Conservation (phyloP, 2,329 filamentous ascomycete species). For the Ampelomyces quisqualis region DNA sequence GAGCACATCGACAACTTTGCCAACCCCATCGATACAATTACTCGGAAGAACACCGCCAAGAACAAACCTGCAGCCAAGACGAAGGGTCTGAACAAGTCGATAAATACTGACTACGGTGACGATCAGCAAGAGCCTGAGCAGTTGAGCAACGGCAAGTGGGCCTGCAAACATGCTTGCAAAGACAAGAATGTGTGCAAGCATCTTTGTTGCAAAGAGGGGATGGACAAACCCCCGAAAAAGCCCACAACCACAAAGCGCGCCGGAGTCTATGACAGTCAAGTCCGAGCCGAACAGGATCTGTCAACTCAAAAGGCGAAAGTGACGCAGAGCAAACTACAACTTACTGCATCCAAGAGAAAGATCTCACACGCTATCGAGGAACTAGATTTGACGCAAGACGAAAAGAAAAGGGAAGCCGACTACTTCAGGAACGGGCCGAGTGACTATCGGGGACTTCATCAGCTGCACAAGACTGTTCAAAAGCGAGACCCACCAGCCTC, state of each 20-base stretch:
- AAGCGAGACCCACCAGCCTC: conserved; percentile 22
- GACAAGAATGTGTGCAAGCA: conserved; percentile 67
- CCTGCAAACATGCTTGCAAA: conserved; percentile 71
- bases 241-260: conserved; percentile 34
- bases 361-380: conserved; percentile 25
- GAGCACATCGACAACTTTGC: conserved; percentile 56
- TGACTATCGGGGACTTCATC: conserved; percentile 26
- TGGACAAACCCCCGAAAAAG: conserved; percentile 62
- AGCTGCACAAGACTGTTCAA: conserved; percentile 28
- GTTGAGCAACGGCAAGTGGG: conserved; percentile 70
- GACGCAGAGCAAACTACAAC: conserved; percentile 34
- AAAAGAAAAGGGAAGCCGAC: conserved; percentile 29
- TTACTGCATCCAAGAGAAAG: conserved; percentile 29
- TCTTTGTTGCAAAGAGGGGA: conserved; percentile 68
- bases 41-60: conserved; percentile 22
- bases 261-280: conserved; percentile 6
- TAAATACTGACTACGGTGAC: conserved; percentile 9
- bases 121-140: conserved; percentile 48
- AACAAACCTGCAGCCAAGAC: conserved; percentile 12
- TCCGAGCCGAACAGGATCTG: conserved; percentile 2
- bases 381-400: conserved; percentile 36
- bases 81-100: conserved; percentile 4
- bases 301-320: conserved; percentile 10
- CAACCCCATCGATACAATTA: conserved; percentile 23
- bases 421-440: conserved; percentile 15